Evolutionary conservation across 306 rosid genomes (phyloP), one percentile per base, ranked within the genome.

Genomic region (Corylus heterophylla): DNA sequence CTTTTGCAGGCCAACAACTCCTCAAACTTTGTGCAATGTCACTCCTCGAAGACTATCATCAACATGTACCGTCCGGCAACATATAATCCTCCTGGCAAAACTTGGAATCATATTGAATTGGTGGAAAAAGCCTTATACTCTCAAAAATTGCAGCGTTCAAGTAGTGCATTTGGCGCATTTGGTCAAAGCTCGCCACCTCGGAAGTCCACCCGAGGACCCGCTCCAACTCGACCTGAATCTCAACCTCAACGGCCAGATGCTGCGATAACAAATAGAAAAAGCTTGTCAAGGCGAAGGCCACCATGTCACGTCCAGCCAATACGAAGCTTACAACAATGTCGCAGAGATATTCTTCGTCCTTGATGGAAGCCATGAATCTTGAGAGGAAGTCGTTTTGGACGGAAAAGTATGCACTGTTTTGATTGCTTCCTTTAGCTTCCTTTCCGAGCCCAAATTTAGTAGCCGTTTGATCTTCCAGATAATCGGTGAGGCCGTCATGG

Each of bases 91-190:
- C 94, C 1, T 47, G 25, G 0, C 93, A 88, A 25, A 71, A 90
- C 84, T 95, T 95, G 1, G 98, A 95, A 48, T 95, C 98, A 31
- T 91, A 91, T 25, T 95, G 98, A 47, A 95, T 77, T 13, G 98
- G 97, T 3, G 98, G 98, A 52, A 69, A 92, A 12, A 95, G 87
- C 71, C 98, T 85, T 92, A 95, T 78, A 42, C 97, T 91, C 82
- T 95, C 98, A 37, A 87, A 80, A 0, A 95, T 31, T 20, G 93
- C 94, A 0, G 86, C 98, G 27, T 89, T 92, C 3, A 95, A 74
- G 64, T 90, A 95, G 37, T 91, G 97, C 97, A 92, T 90, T 12
- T 86, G 76, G 9, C 87, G 35, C 39, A 89, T 77, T 9, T 91
- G 84, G 0, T 84, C 89, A 16, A 86, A 84, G 5, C 54, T 83